Base-by-base conservation (phyloP, 441 rosid genomes). In the Macaranga tanarius region DNA sequence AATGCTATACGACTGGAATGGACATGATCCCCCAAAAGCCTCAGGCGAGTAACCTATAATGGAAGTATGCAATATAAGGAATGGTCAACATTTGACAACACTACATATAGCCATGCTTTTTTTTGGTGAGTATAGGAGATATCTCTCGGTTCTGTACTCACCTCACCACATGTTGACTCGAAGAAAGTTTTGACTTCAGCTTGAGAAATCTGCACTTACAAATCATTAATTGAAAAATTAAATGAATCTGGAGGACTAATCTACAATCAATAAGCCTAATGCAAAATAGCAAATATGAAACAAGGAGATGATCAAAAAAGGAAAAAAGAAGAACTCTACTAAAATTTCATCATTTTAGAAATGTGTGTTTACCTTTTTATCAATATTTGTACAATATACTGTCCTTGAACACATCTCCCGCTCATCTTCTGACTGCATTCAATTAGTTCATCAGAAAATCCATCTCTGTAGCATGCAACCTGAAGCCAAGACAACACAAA, bases 121-220 rank as follows among this genome's bases (percentile, higher is more conserved):
- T 50, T 67, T 16, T 48, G 59, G 15, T 59, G 69, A 25, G 38
- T 40, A 70, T 54, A 45, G n/a, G 44, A 42, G 13, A 26, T 54
- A 74, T 63, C 47, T 50, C 11, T 50, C n/a, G 56, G 22, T 72
- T 75, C 67, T 59, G 44, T 26, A 69, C 82, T 75, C 75, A 93
- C 98, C 90, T 92, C 95, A 67, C 97, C 99, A 80, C 99, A 94
- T 48, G 85, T 79, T 13, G 92, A 75, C 86, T 94, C 99, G 45
- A 94, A 94, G 75, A 94, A 92, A 71, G 83, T 86, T 76, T 87
- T 89, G 20, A 94, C 89, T 72, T 94, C 97, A 15, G 86, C 77
- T 82, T 90, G 99, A 77, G 91, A 78, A 77, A 94, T 83, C 98
- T 93, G 84, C 79, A 76, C 45, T 62, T 42, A 52, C 63, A 75